Evolutionary conservation across 768 basidiomycete genomes (phyloP).

Genomic region (Lactarius trivialis): DNA sequence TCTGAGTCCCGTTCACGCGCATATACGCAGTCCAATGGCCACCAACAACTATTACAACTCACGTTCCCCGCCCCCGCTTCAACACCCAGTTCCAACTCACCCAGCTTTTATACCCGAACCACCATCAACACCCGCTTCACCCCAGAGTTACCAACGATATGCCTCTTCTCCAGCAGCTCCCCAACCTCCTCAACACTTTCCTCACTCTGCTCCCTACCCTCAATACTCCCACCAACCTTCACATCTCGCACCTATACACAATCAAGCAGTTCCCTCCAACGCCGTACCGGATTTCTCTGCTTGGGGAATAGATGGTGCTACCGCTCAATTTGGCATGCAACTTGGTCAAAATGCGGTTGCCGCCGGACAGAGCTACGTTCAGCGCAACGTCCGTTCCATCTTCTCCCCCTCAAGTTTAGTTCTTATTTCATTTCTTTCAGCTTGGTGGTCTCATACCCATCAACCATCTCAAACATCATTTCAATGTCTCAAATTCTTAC

Average conservation of each 20-base stretch:
- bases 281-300: slow-evolving; percentile 47
- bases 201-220: slow-evolving; percentile 35
- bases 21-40: not conserved
- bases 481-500: slow-evolving; percentile 95
- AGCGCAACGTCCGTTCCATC: slow-evolving; percentile 68
- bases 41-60: slow-evolving; percentile 33
- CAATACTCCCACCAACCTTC: slow-evolving; percentile 44
- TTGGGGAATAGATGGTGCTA: slow-evolving; percentile 88
- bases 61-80: slow-evolving; percentile 69
- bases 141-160: slow-evolving; percentile 69
- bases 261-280: slow-evolving; percentile 23
- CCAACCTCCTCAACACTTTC: slow-evolving; percentile 30
- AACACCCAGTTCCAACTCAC: slow-evolving; percentile 85
- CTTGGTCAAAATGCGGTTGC: slow-evolving; percentile 86
- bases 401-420: not conserved
- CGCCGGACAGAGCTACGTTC: slow-evolving; percentile 93
- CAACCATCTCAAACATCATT: slow-evolving; percentile 77
- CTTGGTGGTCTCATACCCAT: slow-evolving; percentile 76
- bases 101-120: slow-evolving; percentile 82
- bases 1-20: not conserved
- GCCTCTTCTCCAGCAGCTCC: slow-evolving; percentile 49
- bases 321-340: slow-evolving; percentile 95
- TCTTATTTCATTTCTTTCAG: slow-evolving; percentile 34
- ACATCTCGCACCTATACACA: slow-evolving; percentile 24
- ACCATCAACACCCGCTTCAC: slow-evolving; percentile 67